Base-by-base conservation (phyloP, 345 rosid genomes). In the Aquilaria yunnanensis region DNA sequence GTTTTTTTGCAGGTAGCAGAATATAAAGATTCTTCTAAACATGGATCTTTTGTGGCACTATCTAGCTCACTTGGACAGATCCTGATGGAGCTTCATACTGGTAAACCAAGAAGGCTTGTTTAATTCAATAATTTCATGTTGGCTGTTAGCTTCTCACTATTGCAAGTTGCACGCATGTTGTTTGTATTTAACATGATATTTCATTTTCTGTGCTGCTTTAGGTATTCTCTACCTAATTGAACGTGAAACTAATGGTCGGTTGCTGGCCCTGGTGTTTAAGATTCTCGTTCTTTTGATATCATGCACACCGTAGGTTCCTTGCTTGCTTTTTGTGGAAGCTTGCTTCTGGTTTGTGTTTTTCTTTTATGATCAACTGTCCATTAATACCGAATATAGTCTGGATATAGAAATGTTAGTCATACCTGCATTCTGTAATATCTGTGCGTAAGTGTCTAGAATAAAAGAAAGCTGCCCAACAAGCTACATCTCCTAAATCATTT, bases 1-100 rank as follows among this genome's bases (percentile, higher is more conserved):
- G 78, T 87, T 67, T 85, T 88, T 77, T 75, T 93, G 71, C 98
- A 92, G 74, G 93, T 93, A 49, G 98, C 92, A 41, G 98, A 89
- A 76, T 87, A 83, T 77, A 93, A 81, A 72, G 95, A 92, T 71
- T 76, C 88, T 52, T 70, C 73, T 34, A 87, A 82, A 74, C 74
- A 68, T 62, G 91, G 89, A 70, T 87, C 96, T 55, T 89, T 82
- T 71, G 83, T 80, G 84, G 78, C 96, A 57, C 85, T 92, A 68
- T 89, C 96, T 59, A 87, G 80, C 72, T 87, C 96, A 53, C 95
- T 89, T 72, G 98, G 98, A 66, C 77, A 62, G 67, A 84, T 92
- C 62, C 67, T 92, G 67, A 78, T 92, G 87, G 95, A 89, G 80
- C 96, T 92, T 74, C 98, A 89, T 79, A 75, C 77, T 60, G 98